Base-by-base conservation (phyloP, 306 rosid genomes). In the Malus sylvestris region DNA sequence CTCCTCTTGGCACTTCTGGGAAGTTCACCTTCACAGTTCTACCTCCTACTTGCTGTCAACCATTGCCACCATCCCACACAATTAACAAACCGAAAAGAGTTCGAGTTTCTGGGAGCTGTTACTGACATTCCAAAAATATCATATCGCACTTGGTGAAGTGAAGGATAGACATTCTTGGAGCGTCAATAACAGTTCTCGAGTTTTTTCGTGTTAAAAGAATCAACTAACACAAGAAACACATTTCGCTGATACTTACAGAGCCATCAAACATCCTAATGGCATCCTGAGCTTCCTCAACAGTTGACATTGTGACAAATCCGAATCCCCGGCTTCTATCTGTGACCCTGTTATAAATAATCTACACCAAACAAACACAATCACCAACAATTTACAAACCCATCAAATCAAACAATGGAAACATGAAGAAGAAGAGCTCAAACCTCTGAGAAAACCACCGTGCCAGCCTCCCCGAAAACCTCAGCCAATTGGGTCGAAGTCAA, bases 301-400 rank as follows among this genome's bases (percentile, higher is more conserved):
- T 90, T 10, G 71, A 84, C 99, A 95, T 92, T 27, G 97, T 88
- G 42, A 91, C 97, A 89, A 95, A 95, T 12, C 87, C 99, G 85
- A 95, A 95, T 76, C 99, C 99, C 71, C 99, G 89, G 86, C 97
- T 92, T 69, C 97, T 85, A 70, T 89, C 90, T 1, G 99, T 92
- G 69, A 95, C 88, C 74, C 93, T 93, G 74, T 90, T 93, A 35
- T 95, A 92, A n/a, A 95, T 89, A 9, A 95, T 78, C 97, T 95
- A 57, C 38, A 20, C 4, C 32, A 53, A 2, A 78, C 59, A 64
- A 71, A 30, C 77, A 29, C 19, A 66, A 52, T 23, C 76, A 75
- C 25, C 58, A 59, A 52, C 27, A 29, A 38, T 44, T 58, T 15
- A 59, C 46, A 27, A 63, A 38, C 42, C 72, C 73, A 72, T 60